Conservation (phyloP, 2,329 filamentous ascomycete genomes). For the Aspergillus ibericus region DNA sequence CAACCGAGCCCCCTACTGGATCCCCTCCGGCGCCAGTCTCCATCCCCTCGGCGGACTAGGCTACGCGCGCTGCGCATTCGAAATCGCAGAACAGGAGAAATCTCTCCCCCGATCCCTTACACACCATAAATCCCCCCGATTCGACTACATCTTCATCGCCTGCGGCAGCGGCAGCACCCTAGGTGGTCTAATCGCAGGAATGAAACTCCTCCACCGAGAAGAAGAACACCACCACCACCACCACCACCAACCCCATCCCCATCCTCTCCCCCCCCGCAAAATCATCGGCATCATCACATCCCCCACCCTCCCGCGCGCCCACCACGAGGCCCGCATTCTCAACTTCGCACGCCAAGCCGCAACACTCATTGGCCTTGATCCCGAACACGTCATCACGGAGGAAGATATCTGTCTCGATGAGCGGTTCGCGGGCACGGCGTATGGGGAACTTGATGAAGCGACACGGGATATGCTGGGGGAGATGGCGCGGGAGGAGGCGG, state of each 20-base stretch:
- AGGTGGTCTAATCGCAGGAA: slow-evolving; percentile 36
- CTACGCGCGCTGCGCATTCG: slow-evolving; percentile 35
- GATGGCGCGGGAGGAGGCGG: slow-evolving; percentile 29
- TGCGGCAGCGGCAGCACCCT: slow-evolving; percentile 40
- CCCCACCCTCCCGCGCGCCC: slow-evolving; percentile 29
- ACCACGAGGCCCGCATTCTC: slow-evolving; percentile 33
- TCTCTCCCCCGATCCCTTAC: too few relatives aligned
- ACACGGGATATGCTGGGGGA: slow-evolving; percentile 22
- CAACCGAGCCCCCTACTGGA: slow-evolving; percentile 31
- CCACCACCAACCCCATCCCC: too few relatives aligned
- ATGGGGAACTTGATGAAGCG: slow-evolving; percentile 32
- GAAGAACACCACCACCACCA: background rate
- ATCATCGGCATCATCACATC: slow-evolving; percentile 36
- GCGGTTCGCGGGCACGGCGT: slow-evolving; percentile 33
- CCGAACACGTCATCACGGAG: slow-evolving; percentile 24
- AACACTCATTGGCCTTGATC: slow-evolving; percentile 30
- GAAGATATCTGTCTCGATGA: slow-evolving; percentile 35
- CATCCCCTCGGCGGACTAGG: slow-evolving; percentile 36
- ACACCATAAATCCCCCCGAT: too few relatives aligned
- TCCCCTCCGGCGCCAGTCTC: slow-evolving; percentile 37
- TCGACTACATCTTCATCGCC: slow-evolving; percentile 38
- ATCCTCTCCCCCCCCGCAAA: slow-evolving; percentile 17
- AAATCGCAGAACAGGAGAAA: slow-evolving; percentile 32
- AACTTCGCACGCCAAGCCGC: slow-evolving; percentile 30
- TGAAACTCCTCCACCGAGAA: slow-evolving; percentile 35